Conservation (phyloP, 2,329 filamentous ascomycete species). For the Hypoxylon sp. region DNA sequence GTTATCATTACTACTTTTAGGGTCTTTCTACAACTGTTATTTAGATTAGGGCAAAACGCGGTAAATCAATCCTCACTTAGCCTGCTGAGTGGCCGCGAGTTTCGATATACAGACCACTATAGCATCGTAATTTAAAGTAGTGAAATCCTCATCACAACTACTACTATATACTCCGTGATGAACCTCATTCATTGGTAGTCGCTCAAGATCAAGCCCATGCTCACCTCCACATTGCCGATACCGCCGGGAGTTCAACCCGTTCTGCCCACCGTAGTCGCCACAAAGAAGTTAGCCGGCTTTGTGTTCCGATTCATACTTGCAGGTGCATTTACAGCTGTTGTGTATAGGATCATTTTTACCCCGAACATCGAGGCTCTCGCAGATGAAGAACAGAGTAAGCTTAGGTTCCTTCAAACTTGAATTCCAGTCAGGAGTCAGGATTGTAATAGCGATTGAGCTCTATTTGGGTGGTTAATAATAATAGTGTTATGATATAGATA, state of each 20-base stretch:
- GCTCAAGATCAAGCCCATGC: not conserved
- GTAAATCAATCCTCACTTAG: not conserved
- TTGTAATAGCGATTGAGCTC: constrained; percentile 19
- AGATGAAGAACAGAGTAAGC: constrained; percentile 30
- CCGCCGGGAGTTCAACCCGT: constrained; percentile 21
- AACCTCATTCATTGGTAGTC: not conserved
- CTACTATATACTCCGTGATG: not conserved
- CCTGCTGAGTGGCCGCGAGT: not conserved
- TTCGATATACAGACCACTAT: not conserved
- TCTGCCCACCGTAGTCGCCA: constrained; percentile 32
- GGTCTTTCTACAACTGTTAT: not conserved
- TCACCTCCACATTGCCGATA: constrained; percentile 26
- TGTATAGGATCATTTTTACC: constrained; percentile 37
- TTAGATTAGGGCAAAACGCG: too few species aligned
- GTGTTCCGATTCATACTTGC: constrained; percentile 36
- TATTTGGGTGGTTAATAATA: too few species aligned
- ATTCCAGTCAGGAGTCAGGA: not conserved
- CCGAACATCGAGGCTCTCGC: constrained; percentile 33
- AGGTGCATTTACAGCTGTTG: constrained; percentile 35
- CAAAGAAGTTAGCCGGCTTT: constrained; percentile 19
- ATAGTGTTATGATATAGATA: too few species aligned
- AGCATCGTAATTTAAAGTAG: not conserved
- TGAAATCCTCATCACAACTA: not conserved
- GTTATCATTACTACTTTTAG: not conserved
- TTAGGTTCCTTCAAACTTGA: not conserved